Evolutionary conservation across 306 rosid genomes (phyloP).

Genomic region (Trifolium repens): DNA sequence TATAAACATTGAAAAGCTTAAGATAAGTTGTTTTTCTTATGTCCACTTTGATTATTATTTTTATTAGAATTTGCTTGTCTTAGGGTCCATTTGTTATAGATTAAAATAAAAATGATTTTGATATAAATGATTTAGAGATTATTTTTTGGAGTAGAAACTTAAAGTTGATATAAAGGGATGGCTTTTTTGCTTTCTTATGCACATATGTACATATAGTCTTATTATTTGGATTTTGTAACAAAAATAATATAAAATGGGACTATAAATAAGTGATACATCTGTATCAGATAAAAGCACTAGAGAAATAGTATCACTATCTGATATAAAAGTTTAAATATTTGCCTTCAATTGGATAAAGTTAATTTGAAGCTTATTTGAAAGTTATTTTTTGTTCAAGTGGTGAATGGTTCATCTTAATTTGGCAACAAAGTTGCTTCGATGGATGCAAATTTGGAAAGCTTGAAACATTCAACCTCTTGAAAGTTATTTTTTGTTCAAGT

Average conservation of each 20-base stretch:
- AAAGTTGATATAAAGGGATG: background rate
- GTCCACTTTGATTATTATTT: background rate
- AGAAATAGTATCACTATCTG: background rate
- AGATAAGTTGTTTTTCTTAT: background rate
- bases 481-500: too few species aligned
- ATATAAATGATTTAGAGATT: too few species aligned
- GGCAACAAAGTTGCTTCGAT: background rate
- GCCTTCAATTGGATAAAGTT: background rate
- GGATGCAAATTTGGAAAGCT: background rate
- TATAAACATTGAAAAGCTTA: conserved; percentile 11
- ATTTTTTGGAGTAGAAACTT: too few species aligned
- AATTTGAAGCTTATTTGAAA: background rate
- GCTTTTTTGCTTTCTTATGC: background rate
- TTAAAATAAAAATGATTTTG: too few species aligned
- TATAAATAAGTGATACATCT: conserved; percentile 8
- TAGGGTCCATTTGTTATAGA: too few species aligned
- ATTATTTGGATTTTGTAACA: background rate
- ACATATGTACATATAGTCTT: background rate
- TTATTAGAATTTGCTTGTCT: background rate
- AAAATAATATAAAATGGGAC: background rate
- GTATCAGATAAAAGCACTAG: background rate
- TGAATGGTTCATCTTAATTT: conserved; percentile 17
- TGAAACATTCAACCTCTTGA: background rate
- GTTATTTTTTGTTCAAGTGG: conserved; percentile 4
- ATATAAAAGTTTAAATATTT: background rate